Percentiles rank a stretch among this genome's conserved stretches.
These are phyloP conservation scores for Coemansia sp. DNA, from an alignment of 192 early-diverging fungal genomes.

Conservation along the genomic window DNA sequence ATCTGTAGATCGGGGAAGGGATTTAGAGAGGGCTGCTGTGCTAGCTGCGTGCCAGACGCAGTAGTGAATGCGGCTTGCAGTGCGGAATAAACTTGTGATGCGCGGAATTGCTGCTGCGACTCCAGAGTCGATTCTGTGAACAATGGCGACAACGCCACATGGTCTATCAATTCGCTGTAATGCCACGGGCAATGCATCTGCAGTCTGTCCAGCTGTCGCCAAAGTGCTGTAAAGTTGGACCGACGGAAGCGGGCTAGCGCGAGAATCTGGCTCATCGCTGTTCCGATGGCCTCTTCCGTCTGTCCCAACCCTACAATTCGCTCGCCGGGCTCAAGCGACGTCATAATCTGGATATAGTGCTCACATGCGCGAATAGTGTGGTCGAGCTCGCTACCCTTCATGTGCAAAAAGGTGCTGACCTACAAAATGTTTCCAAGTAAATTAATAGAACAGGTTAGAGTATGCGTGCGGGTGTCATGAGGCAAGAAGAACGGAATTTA, in stretches of 20 bases:
- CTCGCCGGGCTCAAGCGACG: constrained; percentile 23
- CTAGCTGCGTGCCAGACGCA: background rate
- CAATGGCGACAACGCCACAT: constrained; percentile 28
- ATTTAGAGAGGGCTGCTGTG: background rate
- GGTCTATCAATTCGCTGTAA: constrained; percentile 23
- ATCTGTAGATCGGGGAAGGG: constrained; percentile 23
- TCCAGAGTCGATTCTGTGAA: constrained; percentile 40
- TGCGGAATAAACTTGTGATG: constrained; percentile 31
- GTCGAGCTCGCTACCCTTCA: constrained; percentile 39
- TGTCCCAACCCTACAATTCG: constrained; percentile 43
- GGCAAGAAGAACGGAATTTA: background rate
- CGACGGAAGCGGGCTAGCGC: constrained; percentile 47
- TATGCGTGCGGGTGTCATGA: constrained; percentile 1
- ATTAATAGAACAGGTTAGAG: too few species aligned
- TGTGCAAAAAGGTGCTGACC: constrained; percentile 38
- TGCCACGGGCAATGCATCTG: constrained; percentile 30
- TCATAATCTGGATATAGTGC: constrained; percentile 21
- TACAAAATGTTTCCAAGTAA: constrained; percentile 14
- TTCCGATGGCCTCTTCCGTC: constrained; percentile 37
- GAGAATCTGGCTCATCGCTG: constrained; percentile 30
- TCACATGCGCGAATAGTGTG: constrained; percentile 37
- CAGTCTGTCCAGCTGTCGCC: constrained; percentile 32
- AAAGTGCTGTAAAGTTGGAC: constrained; percentile 47
- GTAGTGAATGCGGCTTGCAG: constrained; percentile 31
- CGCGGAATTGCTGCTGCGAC: constrained; percentile 42